Percentiles rank a stretch among this genome's conserved stretches.
These are phyloP conservation scores for Polyporus tsugae DNA, from an alignment of 1,284 basidiomycete species.

Conservation along the genomic window DNA sequence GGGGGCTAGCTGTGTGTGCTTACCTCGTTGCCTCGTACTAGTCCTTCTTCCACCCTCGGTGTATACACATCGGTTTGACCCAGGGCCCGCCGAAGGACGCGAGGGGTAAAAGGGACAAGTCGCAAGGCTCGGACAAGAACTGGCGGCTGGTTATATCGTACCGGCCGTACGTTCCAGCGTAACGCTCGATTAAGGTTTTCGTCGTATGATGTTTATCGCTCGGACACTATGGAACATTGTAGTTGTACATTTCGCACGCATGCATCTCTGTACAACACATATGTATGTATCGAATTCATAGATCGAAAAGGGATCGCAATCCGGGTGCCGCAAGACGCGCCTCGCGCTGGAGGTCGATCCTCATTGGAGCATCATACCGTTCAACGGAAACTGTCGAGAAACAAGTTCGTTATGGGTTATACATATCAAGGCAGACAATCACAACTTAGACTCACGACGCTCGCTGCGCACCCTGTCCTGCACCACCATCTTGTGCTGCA, in stretches of 20 bases:
- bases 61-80: conserved; percentile 6
- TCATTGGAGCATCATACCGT: background rate
- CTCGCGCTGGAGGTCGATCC: background rate
- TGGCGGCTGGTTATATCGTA: conserved; percentile 17
- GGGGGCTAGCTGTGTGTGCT: background rate
- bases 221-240: background rate
- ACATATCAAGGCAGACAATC: background rate
- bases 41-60: conserved; percentile 21
- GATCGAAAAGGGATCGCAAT: background rate
- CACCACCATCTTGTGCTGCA: background rate
- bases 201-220: background rate
- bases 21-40: background rate
- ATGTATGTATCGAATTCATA: background rate
- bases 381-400: background rate
- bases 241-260: background rate
- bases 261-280: background rate
- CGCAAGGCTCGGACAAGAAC: conserved; percentile 15
- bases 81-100: conserved; percentile 15
- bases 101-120: background rate
- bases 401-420: background rate
- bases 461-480: background rate
- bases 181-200: background rate
- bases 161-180: background rate
- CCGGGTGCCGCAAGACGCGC: background rate
- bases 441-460: background rate